Evolutionary conservation across 2,329 filamentous ascomycete species (phyloP).

Genomic region (Corinectria fuckeliana): DNA sequence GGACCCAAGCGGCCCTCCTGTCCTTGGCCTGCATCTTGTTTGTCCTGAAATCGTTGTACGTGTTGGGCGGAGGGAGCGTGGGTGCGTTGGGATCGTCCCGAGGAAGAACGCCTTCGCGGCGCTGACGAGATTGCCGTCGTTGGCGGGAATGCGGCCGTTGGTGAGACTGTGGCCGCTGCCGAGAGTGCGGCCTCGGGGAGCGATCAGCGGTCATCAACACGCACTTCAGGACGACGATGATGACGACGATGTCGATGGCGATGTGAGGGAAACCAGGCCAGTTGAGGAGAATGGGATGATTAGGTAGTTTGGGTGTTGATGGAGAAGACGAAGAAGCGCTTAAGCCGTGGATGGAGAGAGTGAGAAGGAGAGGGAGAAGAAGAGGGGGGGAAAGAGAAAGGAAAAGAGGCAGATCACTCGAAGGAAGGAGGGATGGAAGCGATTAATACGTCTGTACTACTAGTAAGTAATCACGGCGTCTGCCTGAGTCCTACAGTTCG

Average conservation of each 20-base stretch:
- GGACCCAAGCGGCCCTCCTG: conserved; percentile 28
- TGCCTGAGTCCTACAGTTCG: neutral
- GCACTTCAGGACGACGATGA: neutral
- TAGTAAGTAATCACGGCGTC: no score
- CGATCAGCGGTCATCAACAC: conserved; percentile 24
- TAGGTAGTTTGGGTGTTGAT: neutral
- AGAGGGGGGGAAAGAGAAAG: neutral
- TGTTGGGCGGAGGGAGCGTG: conserved; percentile 38
- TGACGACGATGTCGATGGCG: neutral
- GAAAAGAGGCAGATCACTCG: neutral
- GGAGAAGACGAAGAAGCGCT: no score
- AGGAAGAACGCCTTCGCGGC: conserved; percentile 14
- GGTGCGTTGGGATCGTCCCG: conserved; percentile 18
- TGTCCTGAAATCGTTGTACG: conserved; percentile 33
- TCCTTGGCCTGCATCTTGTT: conserved; percentile 19
- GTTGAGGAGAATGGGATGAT: neutral
- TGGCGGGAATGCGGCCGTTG: neutral
- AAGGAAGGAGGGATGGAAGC: neutral
- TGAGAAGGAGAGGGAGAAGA: neutral
- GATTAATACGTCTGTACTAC: neutral
- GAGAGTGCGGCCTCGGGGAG: neutral
- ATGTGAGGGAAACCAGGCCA: neutral
- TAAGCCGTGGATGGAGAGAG: no score
- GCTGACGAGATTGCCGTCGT: neutral
- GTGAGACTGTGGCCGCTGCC: neutral